Base-by-base conservation (phyloP, 768 basidiomycete genomes). In the Boletus pseudo-olivaceus region DNA sequence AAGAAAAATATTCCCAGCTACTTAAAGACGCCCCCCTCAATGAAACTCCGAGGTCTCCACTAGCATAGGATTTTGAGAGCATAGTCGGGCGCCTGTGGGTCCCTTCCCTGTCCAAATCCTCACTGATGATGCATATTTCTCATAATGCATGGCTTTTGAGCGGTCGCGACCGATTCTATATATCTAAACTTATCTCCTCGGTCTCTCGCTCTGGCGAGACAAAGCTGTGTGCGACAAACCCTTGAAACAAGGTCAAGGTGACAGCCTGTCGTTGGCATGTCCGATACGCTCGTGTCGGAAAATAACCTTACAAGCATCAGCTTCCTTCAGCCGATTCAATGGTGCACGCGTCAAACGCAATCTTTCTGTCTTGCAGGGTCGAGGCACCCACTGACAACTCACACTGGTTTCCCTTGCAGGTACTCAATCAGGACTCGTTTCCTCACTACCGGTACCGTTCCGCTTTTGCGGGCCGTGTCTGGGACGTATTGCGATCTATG, bases 221-320 rank as follows among this genome's bases (percentile, higher is more conserved):
- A 54, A 57, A 20, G 53, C 62, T 61, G 52, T 64, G 58, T 35
- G 15, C 34, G 39, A 55, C 49, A 51, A 51, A 17, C 10, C 44
- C n/a, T 55, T 65, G 62, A 63, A 63, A 64, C 64, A 17, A n/a
- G 17, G 37, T 19, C 41, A 46, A 46, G 8, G 3, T 56, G 58
- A 53, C 53, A 51, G 17, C 49, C 3, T 8, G 27, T 40, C 49
- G 40, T 49, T 54, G 57, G 54, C 56, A 58, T 14, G 5, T 56
- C 62, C 39, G 57, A 60, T 34, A 42, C 32, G 5, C 40, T 32
- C 60, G 50, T 47, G 41, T 59, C 42, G 5, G 17, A 43, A 59
- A 55, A 34, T 26, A 38, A 14, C 40, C 40, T 34, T 41, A 46
- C 47, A 26, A 37, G 26, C 26, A 1, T 30, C 37, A 42, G 10